Evolutionary conservation across 2,329 filamentous ascomycete genomes (phyloP), one percentile per base, ranked within the genome.

Genomic region (Neonectria sp.): DNA sequence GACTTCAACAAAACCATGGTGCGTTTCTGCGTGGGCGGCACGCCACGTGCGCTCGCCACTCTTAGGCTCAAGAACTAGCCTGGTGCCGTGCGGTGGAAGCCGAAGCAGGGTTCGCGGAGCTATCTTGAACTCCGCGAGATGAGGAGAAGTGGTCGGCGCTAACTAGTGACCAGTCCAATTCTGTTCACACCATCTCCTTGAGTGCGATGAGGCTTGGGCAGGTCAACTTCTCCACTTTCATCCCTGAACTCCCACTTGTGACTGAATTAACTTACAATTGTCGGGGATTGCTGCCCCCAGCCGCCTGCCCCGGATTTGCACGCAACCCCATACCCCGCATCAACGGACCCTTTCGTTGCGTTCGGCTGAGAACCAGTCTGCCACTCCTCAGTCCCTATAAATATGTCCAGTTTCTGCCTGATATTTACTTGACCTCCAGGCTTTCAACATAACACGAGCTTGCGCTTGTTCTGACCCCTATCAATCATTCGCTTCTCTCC

Each of bases 91-190:
- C 40, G 15, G 13, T 33, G 15, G 29, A 7, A 53, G 29, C 51
- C 27, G 51, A 55, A 17, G 25, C 53, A 56, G 53, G 53, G 53
- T 56, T 56, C 53, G 53, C 53, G 53, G 53, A 45, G 53, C 53
- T 43, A 56, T 27, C 24, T 27, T 17, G 33, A 56, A 29, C 53
- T 56, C 53, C 53, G 53, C 53, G 21, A 21, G 21, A 21, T 21
- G 21, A 21, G 21, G 21, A 21, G 21, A 21, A 21, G 21, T 21
- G 21, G 21, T 21, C 21, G 21, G 21, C 21, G 21, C 21, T 21
- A 21, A 21, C 21, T 21, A 21, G 21, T 21, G 21, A 21, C 21
- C 21, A 21, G 21, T 21, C 21, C 24, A 53, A 2, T 53, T 53
- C 51, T 17, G 51, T 27, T 53, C 51, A 35, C 51, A 53, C 51